Base-by-base conservation (phyloP, 1,139 yeast genomes). In the Saccharomyces hybrid region DNA sequence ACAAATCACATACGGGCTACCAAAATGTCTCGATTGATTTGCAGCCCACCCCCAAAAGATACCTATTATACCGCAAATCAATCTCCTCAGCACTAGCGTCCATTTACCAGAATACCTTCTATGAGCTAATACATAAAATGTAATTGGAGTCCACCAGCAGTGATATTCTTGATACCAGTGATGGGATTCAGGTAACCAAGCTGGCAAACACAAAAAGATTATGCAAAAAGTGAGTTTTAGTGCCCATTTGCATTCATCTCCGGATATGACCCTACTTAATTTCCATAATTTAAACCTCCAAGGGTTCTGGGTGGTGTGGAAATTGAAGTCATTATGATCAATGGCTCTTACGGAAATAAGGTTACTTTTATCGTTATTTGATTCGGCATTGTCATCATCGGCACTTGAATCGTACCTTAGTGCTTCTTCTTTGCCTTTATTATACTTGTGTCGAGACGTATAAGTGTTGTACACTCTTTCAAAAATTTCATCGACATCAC, bases 401-500 rank as follows among this genome's bases (percentile, higher is more conserved):
- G 5, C 42, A 3, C 8, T 38, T 38, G 42, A 38, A 2, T 38
- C 42, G 42, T 14, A 16, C 4, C 8, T 38, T 16, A 38, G 9
- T 38, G 42, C 42, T 3, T 23, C 13, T 7, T 28, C 46, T 16
- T 50, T 51, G 2, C 34, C 44, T 56, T 47, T 46, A 5, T 50
- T 51, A 48, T 60, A 61, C 32, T 63, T 60, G 50, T 66, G 70
- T 49, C 70, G 66, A 1, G 79, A 75, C 0, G 79, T 74, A 56
- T 75, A 75, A 25, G 74, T 59, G 57, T 74, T 71, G 60, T 73
- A 73, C 8, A 74, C 66, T 55, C 73, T 72, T 54, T 77, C 79
- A 57, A 78, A 75, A 0, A 77, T 73, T 50, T 78, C 79, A 51
- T 78, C 81, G 6, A 80, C 80, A 52, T 76, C 81, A 13, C 67